phyloP scores from a whole-genome alignment of 1,139 yeast species.

The Candida glucosophila region DNA sequence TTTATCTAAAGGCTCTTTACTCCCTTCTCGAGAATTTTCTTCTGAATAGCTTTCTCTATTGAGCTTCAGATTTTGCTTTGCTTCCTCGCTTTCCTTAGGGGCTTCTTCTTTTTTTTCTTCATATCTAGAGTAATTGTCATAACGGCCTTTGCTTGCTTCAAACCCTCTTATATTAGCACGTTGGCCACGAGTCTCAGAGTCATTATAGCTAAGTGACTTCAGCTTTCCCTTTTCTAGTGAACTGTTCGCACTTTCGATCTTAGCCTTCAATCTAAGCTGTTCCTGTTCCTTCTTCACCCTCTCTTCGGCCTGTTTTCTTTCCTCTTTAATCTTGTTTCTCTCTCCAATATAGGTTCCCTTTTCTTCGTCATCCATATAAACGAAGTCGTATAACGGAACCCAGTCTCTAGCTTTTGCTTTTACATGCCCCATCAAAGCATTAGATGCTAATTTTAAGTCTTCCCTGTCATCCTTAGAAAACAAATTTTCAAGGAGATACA shows the following conservation, averaged over 20 bases:
- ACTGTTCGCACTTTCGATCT: slow-evolving; percentile 11
- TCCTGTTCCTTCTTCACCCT: slow-evolving; percentile 11
- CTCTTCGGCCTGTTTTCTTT: slow-evolving; percentile 12
- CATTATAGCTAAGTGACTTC: slow-evolving; percentile 16
- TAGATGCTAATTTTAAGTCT: slow-evolving; percentile 72
- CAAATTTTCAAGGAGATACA: slow-evolving; percentile 40
- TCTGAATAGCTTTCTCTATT: too few relatives aligned
- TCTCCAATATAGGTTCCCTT: slow-evolving; percentile 14
- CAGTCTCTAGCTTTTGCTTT: slow-evolving; percentile 50
- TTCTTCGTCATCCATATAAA: slow-evolving; percentile 31
- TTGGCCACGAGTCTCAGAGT: slow-evolving; percentile 8
- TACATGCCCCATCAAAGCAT: slow-evolving; percentile 68
- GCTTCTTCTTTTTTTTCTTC: slow-evolving; percentile 6
- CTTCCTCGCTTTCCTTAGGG: slow-evolving; percentile 3
- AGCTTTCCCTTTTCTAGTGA: slow-evolving; percentile 9
- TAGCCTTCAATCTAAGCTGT: slow-evolving; percentile 9
- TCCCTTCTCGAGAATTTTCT: too few relatives aligned
- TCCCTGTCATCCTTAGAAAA: slow-evolving; percentile 56
- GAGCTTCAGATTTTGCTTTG: slow-evolving; percentile 4
- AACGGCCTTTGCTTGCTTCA: slow-evolving; percentile 13
- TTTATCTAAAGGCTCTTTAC: too few relatives aligned
- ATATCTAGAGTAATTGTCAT: slow-evolving; percentile 25
- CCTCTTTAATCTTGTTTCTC: slow-evolving; percentile 13
- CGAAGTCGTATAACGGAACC: slow-evolving; percentile 52
- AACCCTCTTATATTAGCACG: slow-evolving; percentile 14